Base-by-base conservation (phyloP, 2,329 filamentous ascomycete species). In the Neopestalotiopsis rosae region DNA sequence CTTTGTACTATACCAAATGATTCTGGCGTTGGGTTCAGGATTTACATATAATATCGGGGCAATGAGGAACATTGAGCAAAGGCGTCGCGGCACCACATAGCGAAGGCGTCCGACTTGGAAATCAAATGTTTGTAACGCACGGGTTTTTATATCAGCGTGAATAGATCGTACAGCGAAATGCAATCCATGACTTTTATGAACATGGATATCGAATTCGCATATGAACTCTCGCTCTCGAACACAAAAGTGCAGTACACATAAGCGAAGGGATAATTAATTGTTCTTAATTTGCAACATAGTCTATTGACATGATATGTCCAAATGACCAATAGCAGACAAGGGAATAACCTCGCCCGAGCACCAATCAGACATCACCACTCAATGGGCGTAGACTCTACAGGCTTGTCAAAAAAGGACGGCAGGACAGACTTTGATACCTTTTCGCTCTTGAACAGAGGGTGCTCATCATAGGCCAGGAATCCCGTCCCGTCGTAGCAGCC, bases 381-480 rank as follows among this genome's bases (percentile, higher is more conserved):
- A 6, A 59, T 59, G 13, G 57, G 57, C 10, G 12, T 5, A 32
- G 57, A 59, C 24, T 2, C 20, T 20, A 59, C 10, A 59, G 57
- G 57, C 57, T 20, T 32, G 14, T 59, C 57, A 59, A 59, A 59
- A 3, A 59, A 59, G 7, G 57, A 59, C 24, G 57, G 57, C 57
- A 59, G 10, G 13, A 10, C 20, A 20, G 57, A 30, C 3, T 20
- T 59, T 9, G 57, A 14, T 3, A 59, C 30, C 24, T 30, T 17
- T 20, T 59, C 32, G 61, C 61, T 45, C 34, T 24, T 13, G 30
- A 63, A 63, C 20, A 38, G 61, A n/a, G 61, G 32, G 20, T 63
- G 61, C 30, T 42, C 20, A 6, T 63, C 61, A 24, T 63, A 63
- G 17, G 61, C 61, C 61, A 63, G 24, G 9, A 63, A 63, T 13